These are phyloP conservation scores for Coffea canephora DNA, from an alignment of 257 asterid species.

Conservation along the genomic window DNA sequence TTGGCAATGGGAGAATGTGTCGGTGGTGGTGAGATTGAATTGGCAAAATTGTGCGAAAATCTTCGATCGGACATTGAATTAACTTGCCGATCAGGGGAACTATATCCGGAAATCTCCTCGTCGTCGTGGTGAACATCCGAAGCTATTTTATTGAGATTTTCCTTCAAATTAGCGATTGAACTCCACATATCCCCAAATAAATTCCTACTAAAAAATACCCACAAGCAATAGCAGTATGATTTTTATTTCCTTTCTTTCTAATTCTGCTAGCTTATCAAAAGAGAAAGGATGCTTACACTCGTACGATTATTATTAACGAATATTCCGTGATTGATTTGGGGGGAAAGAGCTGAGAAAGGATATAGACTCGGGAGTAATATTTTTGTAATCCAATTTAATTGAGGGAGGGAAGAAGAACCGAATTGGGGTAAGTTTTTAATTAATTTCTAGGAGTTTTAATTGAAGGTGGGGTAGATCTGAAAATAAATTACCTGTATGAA, in stretches of 20 bases:
- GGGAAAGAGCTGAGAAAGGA: not conserved
- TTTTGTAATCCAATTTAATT: constrained; percentile 1
- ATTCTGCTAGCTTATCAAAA: not conserved
- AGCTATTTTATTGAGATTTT: constrained; percentile 81
- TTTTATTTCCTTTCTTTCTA: too few relatives aligned
- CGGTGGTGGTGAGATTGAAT: constrained; percentile 43
- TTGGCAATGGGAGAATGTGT: constrained; percentile 56
- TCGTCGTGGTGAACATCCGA: constrained; percentile 77
- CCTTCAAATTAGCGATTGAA: constrained; percentile 87
- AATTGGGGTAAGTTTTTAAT: not conserved
- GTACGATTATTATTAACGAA: not conserved
- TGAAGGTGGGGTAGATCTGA: constrained; percentile 11
- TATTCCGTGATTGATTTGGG: not conserved
- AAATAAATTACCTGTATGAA: not conserved
- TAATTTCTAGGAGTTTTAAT: too few relatives aligned
- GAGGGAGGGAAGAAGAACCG: not conserved
- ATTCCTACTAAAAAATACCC: too few relatives aligned
- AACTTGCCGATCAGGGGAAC: constrained; percentile 49
- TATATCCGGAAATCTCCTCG: constrained; percentile 51
- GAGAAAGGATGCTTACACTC: not conserved
- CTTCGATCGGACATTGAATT: constrained; percentile 56
- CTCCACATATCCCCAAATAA: constrained; percentile 64
- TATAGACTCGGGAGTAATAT: not conserved
- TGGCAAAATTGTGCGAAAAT: constrained; percentile 47
- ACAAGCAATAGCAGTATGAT: not conserved